Conservation (phyloP, 75 land plant species). For the Cryptomeria japonica region DNA sequence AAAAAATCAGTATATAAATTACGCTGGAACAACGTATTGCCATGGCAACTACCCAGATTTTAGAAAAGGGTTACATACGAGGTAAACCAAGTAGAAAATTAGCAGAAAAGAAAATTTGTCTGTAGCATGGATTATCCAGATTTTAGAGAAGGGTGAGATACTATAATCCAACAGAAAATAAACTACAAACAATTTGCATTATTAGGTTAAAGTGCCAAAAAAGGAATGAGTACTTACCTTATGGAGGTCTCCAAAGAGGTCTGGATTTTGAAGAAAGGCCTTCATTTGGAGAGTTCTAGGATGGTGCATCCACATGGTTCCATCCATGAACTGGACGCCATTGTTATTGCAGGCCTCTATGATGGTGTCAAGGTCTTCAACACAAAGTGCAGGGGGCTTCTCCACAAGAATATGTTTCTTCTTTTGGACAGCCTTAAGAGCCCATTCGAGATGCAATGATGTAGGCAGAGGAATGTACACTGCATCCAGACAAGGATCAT, state of each 20-base stretch:
- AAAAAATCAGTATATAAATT: neutral
- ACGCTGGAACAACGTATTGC: no score
- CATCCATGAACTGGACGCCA: constrained; percentile 81
- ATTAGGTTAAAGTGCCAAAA: neutral
- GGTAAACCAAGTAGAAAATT: neutral
- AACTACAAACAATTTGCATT: neutral
- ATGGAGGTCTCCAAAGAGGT: constrained; percentile 55
- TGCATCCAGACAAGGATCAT: constrained; percentile 71
- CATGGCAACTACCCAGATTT: no score
- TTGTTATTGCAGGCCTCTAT: constrained; percentile 41
- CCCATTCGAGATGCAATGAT: constrained; percentile 69
- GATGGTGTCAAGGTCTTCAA: constrained; percentile 59
- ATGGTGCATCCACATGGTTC: constrained; percentile 91
- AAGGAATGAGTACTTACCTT: constrained; percentile 21
- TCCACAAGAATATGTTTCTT: constrained; percentile 81
- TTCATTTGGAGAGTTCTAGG: constrained; percentile 70
- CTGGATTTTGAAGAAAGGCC: constrained; percentile 28
- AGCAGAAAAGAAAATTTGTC: neutral
- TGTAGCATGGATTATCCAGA: neutral
- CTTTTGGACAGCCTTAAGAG: constrained; percentile 54
- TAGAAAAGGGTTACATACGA: no score
- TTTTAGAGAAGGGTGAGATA: neutral
- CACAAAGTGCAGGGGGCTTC: constrained; percentile 72
- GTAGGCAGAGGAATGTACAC: constrained; percentile 86
- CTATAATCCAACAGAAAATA: neutral